Conservation (phyloP, 106 monocot species). For the Apostasia shenzhenica region DNA sequence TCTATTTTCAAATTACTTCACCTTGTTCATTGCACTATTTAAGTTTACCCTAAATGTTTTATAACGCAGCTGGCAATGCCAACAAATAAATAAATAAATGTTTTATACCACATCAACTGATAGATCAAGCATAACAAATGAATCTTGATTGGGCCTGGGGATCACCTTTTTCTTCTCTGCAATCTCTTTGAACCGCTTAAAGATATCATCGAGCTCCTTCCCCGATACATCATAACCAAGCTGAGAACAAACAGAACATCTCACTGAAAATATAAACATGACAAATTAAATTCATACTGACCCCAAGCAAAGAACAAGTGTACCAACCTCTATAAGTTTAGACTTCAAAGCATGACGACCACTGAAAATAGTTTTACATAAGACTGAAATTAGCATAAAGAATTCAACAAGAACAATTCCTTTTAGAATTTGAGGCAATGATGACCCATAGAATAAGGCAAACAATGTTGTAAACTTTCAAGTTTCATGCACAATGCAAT, state of each 20-base stretch:
- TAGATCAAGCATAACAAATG: too few relatives aligned
- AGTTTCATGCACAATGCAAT: too few relatives aligned
- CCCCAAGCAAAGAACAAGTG: not conserved
- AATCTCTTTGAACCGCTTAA: conserved; percentile 91
- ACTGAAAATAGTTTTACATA: conserved; percentile 27
- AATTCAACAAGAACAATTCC: not conserved
- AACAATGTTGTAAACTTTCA: too few relatives aligned
- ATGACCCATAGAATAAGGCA: too few relatives aligned
- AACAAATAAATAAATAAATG: too few relatives aligned
- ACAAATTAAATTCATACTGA: not conserved
- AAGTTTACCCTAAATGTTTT: too few relatives aligned
- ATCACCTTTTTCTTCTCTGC: conserved; percentile 98
- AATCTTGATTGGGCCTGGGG: too few relatives aligned
- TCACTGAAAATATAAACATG: not conserved
- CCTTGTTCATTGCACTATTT: too few relatives aligned
- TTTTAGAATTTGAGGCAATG: not conserved
- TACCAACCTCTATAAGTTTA: conserved; percentile 68
- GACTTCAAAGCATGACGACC: conserved; percentile 88
- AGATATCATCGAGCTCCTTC: conserved; percentile 87
- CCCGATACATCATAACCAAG: conserved; percentile 78
- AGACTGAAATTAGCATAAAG: not conserved
- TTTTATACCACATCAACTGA: too few relatives aligned
- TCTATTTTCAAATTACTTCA: too few relatives aligned
- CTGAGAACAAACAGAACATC: conserved; percentile 22
- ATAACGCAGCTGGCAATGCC: too few relatives aligned